Evolutionary conservation across 352 stramenopile genomes (phyloP).

Genomic region (Phytophthora chlamydospora): DNA sequence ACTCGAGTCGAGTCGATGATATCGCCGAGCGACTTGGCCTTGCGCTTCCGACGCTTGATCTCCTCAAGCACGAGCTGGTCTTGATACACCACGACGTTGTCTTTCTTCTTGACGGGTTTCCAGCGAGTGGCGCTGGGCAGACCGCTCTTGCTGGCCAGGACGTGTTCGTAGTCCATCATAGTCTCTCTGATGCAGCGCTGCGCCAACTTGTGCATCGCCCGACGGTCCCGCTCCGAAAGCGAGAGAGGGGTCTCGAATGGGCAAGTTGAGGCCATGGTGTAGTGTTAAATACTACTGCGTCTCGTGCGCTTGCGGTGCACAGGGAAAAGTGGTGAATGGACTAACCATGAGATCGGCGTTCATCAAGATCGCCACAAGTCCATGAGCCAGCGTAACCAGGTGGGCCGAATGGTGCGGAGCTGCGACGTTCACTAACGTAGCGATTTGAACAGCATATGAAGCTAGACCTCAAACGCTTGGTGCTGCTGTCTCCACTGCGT

Average conservation of each 20-base stretch:
- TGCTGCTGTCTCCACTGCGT: constrained; percentile 6
- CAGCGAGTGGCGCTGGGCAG: constrained; percentile 31
- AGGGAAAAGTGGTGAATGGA: constrained; percentile 29
- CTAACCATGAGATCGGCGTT: background rate
- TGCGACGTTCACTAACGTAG: constrained; percentile 12
- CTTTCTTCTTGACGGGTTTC: constrained; percentile 38
- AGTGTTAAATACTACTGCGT: constrained; percentile 16
- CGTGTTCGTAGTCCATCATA: constrained; percentile 38
- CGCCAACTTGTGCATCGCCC: constrained; percentile 25
- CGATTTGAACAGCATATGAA: constrained; percentile 19
- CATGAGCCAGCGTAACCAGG: constrained; percentile 3
- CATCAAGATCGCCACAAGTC: constrained; percentile 14
- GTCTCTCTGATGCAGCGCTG: constrained; percentile 30
- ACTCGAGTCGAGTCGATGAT: constrained; percentile 25
- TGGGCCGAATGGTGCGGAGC: constrained; percentile 16
- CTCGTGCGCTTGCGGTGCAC: background rate
- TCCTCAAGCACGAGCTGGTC: constrained; percentile 30
- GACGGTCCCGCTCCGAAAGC: constrained; percentile 34
- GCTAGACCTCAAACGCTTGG: background rate
- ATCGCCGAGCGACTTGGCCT: constrained; percentile 32
- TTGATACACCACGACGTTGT: constrained; percentile 37
- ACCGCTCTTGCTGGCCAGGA: constrained; percentile 29
- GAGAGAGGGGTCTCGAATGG: constrained; percentile 37
- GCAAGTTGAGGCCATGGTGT: constrained; percentile 18
- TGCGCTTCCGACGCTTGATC: constrained; percentile 34